Conservation (phyloP, 371 early-diverging fungal genomes). For the Phascolomyces articulosus region DNA sequence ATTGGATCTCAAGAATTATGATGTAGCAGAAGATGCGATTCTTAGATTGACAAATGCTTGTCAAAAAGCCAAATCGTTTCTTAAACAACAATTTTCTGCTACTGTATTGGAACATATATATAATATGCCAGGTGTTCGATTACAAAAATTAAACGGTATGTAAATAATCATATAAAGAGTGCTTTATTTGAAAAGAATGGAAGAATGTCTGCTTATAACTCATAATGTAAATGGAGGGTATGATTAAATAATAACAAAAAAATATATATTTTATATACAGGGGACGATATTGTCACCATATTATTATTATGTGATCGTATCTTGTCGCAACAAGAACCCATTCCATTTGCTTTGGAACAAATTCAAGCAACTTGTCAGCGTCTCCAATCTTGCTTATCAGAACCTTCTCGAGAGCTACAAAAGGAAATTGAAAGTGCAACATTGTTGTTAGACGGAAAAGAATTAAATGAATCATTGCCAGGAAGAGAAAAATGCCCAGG, state of each 20-base stretch:
- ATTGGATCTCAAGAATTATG: neutral
- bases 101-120: neutral
- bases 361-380: neutral
- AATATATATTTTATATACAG: neutral
- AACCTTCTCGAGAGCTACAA: neutral
- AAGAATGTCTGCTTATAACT: too few species aligned
- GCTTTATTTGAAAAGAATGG: neutral
- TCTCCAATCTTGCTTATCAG: neutral
- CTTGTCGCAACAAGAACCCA: neutral
- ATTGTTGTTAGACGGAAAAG: neutral
- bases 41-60: neutral
- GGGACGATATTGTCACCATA: neutral
- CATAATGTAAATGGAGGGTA: too few species aligned
- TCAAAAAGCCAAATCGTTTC: neutral
- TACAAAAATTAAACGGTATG: neutral
- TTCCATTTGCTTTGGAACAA: neutral
- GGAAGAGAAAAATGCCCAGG: constrained; percentile 9
- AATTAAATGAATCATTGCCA: neutral
- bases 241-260: too few species aligned
- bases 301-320: constrained; percentile 2
- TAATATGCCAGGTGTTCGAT: neutral
- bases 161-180: too few species aligned
- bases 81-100: neutral
- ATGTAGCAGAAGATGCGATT: neutral
- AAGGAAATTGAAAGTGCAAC: neutral